Evolutionary conservation across 805 yeast genomes (phyloP).

Genomic region (Ogataea haglerorum): DNA sequence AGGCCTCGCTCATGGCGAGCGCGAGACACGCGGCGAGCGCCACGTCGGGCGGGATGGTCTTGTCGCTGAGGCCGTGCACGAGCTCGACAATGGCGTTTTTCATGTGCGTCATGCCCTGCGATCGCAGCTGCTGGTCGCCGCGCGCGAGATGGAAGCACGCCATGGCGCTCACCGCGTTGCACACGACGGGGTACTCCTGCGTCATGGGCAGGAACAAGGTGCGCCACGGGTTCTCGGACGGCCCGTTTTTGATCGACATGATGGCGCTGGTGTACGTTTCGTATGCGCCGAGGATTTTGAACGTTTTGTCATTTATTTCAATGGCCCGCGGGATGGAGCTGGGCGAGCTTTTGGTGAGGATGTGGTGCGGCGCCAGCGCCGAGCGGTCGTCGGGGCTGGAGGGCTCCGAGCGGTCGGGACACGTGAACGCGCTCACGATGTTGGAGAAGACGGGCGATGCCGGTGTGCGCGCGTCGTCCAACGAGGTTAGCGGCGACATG

Average conservation of each 20-base stretch:
- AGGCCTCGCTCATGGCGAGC: conserved; percentile 61
- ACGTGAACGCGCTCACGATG: conserved; percentile 28
- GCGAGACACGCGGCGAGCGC: conserved; percentile 64
- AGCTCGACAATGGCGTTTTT: conserved; percentile 55
- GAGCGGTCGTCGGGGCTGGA: conserved; percentile 28
- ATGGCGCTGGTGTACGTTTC: conserved; percentile 48
- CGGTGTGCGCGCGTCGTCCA: conserved; percentile 1
- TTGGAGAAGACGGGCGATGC: conserved; percentile 29
- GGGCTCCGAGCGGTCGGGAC: conserved; percentile 23
- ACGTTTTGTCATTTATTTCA: conserved; percentile 28
- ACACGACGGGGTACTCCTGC: conserved; percentile 49
- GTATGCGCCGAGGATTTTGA: conserved; percentile 35
- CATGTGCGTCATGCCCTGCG: conserved; percentile 56
- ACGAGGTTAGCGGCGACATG: conserved; percentile 12
- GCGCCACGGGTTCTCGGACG: conserved; percentile 68
- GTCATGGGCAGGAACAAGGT: conserved; percentile 55
- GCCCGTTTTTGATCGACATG: conserved; percentile 63
- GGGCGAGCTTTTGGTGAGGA: conserved; percentile 4
- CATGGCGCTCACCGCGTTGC: conserved; percentile 64
- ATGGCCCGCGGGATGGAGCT: conserved; percentile 22
- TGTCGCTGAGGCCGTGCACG: conserved; percentile 49
- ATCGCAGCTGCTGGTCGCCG: conserved; percentile 41
- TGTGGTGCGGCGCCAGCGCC: conserved; percentile 13
- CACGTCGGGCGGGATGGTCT: conserved; percentile 55
- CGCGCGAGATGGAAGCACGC: conserved; percentile 57